phyloP scores from a whole-genome alignment of 768 basidiomycete genomes.

The Solioccasus polychromus region DNA sequence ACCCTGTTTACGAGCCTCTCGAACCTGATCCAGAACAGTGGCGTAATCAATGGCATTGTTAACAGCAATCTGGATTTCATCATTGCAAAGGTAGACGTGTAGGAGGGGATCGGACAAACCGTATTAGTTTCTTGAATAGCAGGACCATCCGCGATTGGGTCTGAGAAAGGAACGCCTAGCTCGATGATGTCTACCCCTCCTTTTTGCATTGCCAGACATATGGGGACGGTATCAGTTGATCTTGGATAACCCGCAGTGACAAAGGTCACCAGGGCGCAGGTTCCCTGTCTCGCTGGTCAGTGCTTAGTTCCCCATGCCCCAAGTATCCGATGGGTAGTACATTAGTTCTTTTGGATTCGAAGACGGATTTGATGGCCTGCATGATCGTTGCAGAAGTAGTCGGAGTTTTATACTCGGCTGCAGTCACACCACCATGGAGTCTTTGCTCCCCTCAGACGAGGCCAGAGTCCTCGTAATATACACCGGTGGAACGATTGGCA shows the following conservation, averaged over 20 bases:
- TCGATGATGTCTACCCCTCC: conserved; percentile 96
- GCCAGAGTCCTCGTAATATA: conserved; percentile 84
- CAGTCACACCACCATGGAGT: conserved; percentile 41
- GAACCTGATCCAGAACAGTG: conserved; percentile 69
- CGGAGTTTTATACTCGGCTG: conserved; percentile 4
- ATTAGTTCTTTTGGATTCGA: conserved; percentile 23
- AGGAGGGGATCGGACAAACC: conserved; percentile 31
- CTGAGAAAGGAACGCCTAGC: conserved; percentile 76
- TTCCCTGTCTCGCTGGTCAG: conserved; percentile 25
- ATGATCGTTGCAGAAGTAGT: conserved; percentile 9
- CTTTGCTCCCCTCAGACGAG: conserved; percentile 54
- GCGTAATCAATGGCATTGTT: conserved; percentile 76
- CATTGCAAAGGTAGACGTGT: not conserved
- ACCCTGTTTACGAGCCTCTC: conserved; percentile 77
- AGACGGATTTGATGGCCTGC: conserved; percentile 30
- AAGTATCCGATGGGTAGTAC: conserved; percentile 4
- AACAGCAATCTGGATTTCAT: conserved; percentile 68
- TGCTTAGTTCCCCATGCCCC: no score
- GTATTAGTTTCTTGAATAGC: conserved; percentile 92
- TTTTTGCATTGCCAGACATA: conserved; percentile 87
- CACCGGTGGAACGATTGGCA: conserved; percentile 88
- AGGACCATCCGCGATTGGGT: conserved; percentile 94
- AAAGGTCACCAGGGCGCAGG: conserved; percentile 77
- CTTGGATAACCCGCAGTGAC: conserved; percentile 93
- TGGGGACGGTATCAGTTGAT: conserved; percentile 74